Percentiles rank a stretch among this genome's conserved stretches.
Conservation (phyloP, 2,329 filamentous ascomycete genomes). For the Colletotrichum noveboracense region DNA sequence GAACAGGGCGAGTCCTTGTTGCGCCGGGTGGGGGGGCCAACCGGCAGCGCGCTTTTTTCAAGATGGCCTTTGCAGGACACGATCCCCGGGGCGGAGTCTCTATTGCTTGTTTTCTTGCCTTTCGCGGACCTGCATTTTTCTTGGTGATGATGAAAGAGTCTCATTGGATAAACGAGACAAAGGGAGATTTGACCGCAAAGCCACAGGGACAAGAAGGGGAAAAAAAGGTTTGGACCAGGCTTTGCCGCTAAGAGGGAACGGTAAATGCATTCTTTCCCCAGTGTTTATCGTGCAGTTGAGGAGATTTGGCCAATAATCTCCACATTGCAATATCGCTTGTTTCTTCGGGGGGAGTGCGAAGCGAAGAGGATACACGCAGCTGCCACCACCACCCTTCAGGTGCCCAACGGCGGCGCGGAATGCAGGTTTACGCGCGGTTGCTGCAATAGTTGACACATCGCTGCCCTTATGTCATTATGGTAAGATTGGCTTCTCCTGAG, state of each 20-base stretch:
- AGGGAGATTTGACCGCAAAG: neutral
- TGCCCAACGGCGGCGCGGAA: neutral
- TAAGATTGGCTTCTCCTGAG: slow-evolving; percentile 18
- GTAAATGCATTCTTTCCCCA: slow-evolving; percentile 3
- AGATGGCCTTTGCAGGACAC: slow-evolving; percentile 1
- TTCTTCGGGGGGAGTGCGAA: neutral
- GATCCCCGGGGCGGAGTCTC: neutral
- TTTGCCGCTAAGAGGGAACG: neutral
- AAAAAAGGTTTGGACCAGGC: slow-evolving; percentile 3
- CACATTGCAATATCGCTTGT: slow-evolving; percentile 23
- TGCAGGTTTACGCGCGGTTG: neutral
- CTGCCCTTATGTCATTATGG: slow-evolving; percentile 1
- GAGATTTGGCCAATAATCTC: slow-evolving; percentile 16
- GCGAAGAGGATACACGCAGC: neutral
- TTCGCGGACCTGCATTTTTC: neutral
- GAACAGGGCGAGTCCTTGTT: slow-evolving; percentile 13
- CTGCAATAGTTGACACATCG: slow-evolving; percentile 8
- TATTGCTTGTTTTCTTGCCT: neutral
- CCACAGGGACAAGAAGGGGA: neutral
- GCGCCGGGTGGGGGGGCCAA: neutral
- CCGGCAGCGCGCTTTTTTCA: neutral
- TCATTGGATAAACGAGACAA: neutral
- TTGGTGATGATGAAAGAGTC: neutral
- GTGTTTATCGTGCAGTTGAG: slow-evolving; percentile 3
- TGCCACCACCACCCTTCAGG: neutral